phyloP scores from a whole-genome alignment of 495 filamentous ascomycete genomes.

The Xylaria sp. region DNA sequence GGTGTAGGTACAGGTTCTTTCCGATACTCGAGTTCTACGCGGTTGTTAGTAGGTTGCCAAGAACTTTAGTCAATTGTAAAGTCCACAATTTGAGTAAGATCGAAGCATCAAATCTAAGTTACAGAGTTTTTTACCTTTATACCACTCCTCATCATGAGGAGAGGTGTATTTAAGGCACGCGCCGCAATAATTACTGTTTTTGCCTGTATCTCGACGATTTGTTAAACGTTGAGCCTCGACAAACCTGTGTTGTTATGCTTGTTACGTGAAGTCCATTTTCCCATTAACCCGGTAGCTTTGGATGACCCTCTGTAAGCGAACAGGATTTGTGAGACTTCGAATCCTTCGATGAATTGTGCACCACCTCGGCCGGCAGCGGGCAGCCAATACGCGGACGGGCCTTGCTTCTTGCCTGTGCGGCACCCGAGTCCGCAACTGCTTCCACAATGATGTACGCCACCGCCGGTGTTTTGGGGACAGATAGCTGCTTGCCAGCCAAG shows the following conservation, averaged over 20 bases:
- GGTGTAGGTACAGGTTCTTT: conserved; percentile 74
- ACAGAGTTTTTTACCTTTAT: conserved; percentile 39
- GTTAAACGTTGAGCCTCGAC: conserved; percentile 43
- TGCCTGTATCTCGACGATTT: conserved; percentile 68
- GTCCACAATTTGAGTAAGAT: no score
- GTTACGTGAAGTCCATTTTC: conserved; percentile 70
- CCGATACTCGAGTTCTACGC: conserved; percentile 72
- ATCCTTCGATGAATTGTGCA: conserved; percentile 74
- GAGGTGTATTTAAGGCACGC: conserved; percentile 70
- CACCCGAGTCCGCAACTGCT: conserved; percentile 73
- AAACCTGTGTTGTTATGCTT: conserved; percentile 41
- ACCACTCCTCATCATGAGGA: conserved; percentile 70
- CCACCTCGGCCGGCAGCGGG: conserved; percentile 72
- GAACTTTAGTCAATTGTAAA: no score
- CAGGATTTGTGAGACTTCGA: conserved; percentile 63
- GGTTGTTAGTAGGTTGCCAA: conserved; percentile 41
- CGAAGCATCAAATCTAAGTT: no score
- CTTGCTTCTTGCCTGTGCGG: conserved; percentile 67
- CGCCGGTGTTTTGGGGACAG: conserved; percentile 75
- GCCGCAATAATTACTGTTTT: conserved; percentile 73
- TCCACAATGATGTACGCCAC: conserved; percentile 68
- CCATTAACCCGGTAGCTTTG: conserved; percentile 65
- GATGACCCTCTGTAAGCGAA: conserved; percentile 60
- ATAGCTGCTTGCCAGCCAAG: conserved; percentile 68
- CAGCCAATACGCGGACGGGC: conserved; percentile 69